Conservation (phyloP, 345 rosid genomes). For the Populus pruinosa region DNA sequence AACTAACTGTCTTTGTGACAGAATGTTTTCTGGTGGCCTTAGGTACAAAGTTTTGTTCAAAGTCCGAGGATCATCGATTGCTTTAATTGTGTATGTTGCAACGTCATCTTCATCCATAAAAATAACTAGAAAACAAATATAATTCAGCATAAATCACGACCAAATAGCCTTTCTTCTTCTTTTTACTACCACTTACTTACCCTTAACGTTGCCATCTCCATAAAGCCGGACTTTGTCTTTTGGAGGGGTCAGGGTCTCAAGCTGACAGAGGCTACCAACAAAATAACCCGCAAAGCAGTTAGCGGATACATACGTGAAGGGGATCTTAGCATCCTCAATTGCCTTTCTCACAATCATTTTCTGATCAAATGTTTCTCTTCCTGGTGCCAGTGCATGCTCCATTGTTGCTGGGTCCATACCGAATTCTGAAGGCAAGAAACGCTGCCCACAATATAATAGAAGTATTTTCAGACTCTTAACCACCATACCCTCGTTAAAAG, state of each 20-base stretch:
- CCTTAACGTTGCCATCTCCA: conserved; percentile 75
- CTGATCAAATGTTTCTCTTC: conserved; percentile 71
- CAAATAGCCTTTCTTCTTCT: neutral
- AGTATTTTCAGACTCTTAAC: neutral
- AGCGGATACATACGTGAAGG: conserved; percentile 65
- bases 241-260: conserved; percentile 63
- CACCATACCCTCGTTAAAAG: neutral
- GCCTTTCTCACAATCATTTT: conserved; percentile 76
- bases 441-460: conserved; percentile 24
- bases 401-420: conserved; percentile 82
- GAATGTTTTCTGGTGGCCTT: conserved; percentile 52
- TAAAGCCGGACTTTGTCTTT: conserved; percentile 43
- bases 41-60: conserved; percentile 61
- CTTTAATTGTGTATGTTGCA: conserved; percentile 55
- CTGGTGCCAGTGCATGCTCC: conserved; percentile 73
- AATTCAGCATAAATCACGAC: neutral
- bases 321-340: conserved; percentile 70
- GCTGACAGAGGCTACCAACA: conserved; percentile 63
- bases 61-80: conserved; percentile 66
- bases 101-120: conserved; percentile 68
- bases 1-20: conserved; percentile 54
- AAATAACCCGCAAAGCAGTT: conserved; percentile 84
- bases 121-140: conserved; percentile 33
- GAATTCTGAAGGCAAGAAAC: conserved; percentile 85
- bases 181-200: conserved; percentile 18